Base-by-base conservation (phyloP, 2,329 filamentous ascomycete genomes). In the Penicillium sp. region DNA sequence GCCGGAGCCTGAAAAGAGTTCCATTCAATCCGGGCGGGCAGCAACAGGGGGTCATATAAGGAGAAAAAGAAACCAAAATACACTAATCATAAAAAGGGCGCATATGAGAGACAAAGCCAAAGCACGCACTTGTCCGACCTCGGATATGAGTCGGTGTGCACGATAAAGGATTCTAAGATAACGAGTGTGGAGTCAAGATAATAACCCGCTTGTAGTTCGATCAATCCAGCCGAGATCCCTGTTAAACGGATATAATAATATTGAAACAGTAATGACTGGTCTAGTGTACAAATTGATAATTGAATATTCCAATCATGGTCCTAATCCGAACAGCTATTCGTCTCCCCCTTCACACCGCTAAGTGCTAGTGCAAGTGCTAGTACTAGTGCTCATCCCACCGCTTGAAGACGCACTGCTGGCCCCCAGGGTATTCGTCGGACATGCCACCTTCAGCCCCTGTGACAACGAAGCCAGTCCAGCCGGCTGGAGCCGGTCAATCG, bases 401-500 rank as follows among this genome's bases (percentile, higher is more conserved):
- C 9, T 39, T 16, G 9, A n/a, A 13, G 39, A 42, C 39, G 39
- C 52, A 43, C 22, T 31, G 11, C 13, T 45, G 27, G 44, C 43
- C 6, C 64, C 65, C 52, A 72, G 56, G 1, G 65, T 68, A 45
- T 69, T 73, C 3, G 63, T 68, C 22, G 69, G 66, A 54, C 67
- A 72, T 3, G 67, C 58, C 1, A 63, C 69, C 21, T 60, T 65
- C 60, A 74, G 56, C 5, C 72, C 71, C 43, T 70, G 57, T 4
- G 62, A 48, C 56, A 75, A 55, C 56, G 62, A 58, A 4, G 64
- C 56, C 33, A 69, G 52, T 14, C 74, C 78, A 39, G 65, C 71
- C 2, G 73, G 64, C 48, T 69, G 68, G 1, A 80, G 73, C 49
- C 68, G 63, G 54, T 79, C 77, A 29, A 74, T 60, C 3, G 57